Conservation (phyloP, 2,329 filamentous ascomycete genomes). For the Diaporthe vexans region DNA sequence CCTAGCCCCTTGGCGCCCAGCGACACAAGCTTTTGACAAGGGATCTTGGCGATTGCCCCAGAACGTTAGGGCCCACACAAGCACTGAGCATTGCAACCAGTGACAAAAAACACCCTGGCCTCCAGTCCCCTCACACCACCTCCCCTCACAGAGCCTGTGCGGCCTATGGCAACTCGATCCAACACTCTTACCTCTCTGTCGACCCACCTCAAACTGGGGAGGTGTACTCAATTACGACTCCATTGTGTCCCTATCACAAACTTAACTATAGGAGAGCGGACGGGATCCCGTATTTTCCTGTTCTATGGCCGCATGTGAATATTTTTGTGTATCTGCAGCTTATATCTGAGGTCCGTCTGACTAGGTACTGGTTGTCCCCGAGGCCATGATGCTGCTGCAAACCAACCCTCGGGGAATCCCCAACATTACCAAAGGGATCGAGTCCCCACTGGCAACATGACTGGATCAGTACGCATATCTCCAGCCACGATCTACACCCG, state of each 20-base stretch:
- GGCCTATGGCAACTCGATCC: too few species aligned
- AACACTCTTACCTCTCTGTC: too few species aligned
- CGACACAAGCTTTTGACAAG: constrained; percentile 31
- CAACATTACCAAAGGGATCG: too few species aligned
- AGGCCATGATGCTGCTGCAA: not conserved
- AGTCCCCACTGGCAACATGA: not conserved
- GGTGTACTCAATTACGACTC: too few species aligned
- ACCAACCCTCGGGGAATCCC: not conserved
- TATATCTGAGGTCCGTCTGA: not conserved
- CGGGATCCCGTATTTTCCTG: not conserved
- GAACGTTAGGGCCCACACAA: too few species aligned
- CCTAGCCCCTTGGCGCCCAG: constrained; percentile 14
- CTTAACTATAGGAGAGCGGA: constrained; percentile 1
- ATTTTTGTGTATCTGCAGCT: not conserved
- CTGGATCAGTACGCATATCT: not conserved
- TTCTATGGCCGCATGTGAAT: not conserved
- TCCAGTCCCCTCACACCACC: too few species aligned
- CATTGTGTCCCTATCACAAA: not conserved
- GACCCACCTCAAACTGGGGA: too few species aligned
- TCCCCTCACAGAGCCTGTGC: too few species aligned
- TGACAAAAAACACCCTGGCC: too few species aligned
- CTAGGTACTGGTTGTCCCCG: not conserved
- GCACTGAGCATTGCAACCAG: too few species aligned
- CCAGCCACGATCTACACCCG: not conserved
- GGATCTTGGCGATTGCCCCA: constrained; percentile 16